Base-by-base conservation (phyloP, 257 asterid species). In the Lithospermum erythrorhizon region DNA sequence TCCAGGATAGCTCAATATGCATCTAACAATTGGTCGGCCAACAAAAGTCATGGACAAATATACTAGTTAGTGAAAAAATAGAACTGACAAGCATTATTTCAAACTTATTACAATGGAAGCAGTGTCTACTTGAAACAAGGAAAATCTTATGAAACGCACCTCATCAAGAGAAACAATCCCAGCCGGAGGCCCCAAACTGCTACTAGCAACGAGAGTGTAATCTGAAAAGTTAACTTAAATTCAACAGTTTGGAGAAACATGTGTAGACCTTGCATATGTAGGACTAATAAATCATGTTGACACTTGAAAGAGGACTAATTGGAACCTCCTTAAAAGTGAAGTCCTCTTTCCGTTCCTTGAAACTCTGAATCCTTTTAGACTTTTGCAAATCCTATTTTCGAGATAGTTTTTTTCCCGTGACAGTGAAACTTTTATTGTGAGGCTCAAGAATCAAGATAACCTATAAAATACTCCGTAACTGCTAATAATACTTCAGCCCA, bases 161-260 rank as follows among this genome's bases (percentile, higher is more conserved):
- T 93, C 95, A 89, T 79, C 64, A 89, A 72, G 24, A 89, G 82
- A 74, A 93, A 89, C 27, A 81, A 18, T 22, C 86, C 97, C 49
- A 93, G 78, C 20, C 98, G 97, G 68, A 89, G 94, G 62, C 98
- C 98, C 97, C 98, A 93, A 51, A 78, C 37, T 60, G 83, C 78
- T 23, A 78, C 94, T 62, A 93, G 87, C 73, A 80, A 15, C 24
- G 97, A 78, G 66, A 84, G 63, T 63, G 82, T 72, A 79, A 93
- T 90, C 98, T 89, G 93, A 78, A 62, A 72, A 65, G 45, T 53
- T 53, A 53, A 49, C 58, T 17, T 14, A 21, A 15, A 60, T 55
- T 60, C 52, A 35, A 69, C 64, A 75, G 35, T 2, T 41, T 41
- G 49, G 49, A 41, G 49, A 41, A 41, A 11, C 49, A 41, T 11